Base-by-base conservation (phyloP, 2,329 filamentous ascomycete species). In the Alternaria sp. region DNA sequence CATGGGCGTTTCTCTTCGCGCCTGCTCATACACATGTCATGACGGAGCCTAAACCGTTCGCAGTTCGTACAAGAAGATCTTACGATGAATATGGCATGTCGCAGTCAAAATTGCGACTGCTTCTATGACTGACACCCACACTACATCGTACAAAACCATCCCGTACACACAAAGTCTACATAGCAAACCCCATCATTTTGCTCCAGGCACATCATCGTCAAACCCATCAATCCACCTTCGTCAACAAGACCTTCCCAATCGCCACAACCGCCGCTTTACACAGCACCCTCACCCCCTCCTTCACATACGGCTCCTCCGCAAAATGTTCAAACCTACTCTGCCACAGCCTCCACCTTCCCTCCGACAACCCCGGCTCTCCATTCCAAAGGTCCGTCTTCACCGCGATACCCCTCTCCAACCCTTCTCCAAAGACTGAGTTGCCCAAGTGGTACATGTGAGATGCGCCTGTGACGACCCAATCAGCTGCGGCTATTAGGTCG, bases 201-300 rank as follows among this genome's bases (percentile, higher is more conserved):
- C n/a, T n/a, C n/a, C n/a, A n/a, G n/a, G n/a, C n/a, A n/a, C n/a
- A n/a, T n/a, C n/a, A n/a, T n/a, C n/a, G n/a, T n/a, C n/a, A 30
- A n/a, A 20, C 2, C 23, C 23, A 51, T 28, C n/a, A 30, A 33
- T 30, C 47, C 30, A 14, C 23, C 5, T 51, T 33, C 0, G 25
- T 0, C 2, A 51, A 51, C 5, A 41, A 0, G 0, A 0, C 37
- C 0, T 51, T 0, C 26, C 0, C 47, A 33, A 51, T 51, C 9
- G 47, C 47, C 2, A 0, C 3, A 51, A 1, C 4, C 26, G 47
- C 47, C 47, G 5, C 47, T 18, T 0, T 51, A n/a, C n/a, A 51
- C 47, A 33, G 0, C 1, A 28, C 25, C n/a, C 26, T 51, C 15
- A 33, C 25, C 20, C 3, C 47, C 26, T 51, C 47, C n/a, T 20